Evolutionary conservation across 2,329 filamentous ascomycete species (phyloP), one percentile per base, ranked within the genome.

Genomic region (Curvularia eragrostidis): DNA sequence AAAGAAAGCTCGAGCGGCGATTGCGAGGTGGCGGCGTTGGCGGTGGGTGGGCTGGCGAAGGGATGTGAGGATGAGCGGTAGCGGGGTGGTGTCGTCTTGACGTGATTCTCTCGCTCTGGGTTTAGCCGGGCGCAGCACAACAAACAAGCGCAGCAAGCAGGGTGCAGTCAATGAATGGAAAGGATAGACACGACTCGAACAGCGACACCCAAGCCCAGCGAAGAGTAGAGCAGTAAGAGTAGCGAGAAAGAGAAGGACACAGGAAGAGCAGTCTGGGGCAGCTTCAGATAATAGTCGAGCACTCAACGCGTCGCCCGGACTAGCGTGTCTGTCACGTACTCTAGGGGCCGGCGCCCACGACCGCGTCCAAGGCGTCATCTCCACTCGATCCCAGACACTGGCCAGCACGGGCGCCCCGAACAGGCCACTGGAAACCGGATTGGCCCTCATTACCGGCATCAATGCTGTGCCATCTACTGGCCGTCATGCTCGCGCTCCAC

Each of bases 251-350:
- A 24, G 26, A 52, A 41, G 57, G 55, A 38, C 36, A 59, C 56
- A 54, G 34, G 54, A 51, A 56, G 60, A 52, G 52, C 60, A 50
- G 44, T 42, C 56, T 58, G 54, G 54, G 53, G 21, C 54, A 28
- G n/a, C 49, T 36, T 28, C 44, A 53, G 54, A 50, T 64, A 66
- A 66, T 67, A 63, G 61, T 44, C 46, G 48, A 36, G 32, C 54
- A 61, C 53, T 63, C 58, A 63, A 68, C 67, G 67, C 65, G 69
- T 68, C 39, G 26, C 34, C 59, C 34, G 34, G 34, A 36, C 34
- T 70, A 70, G 69, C 71, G 70, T 53, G 70, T 67, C 51, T 41
- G 43, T 61, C 53, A 55, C 59, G 59, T 46, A 63, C 24, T 54
- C 48, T 57, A 59, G 55, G 62, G 58, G 55, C 52, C 38, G 23